Conservation (phyloP, 495 filamentous ascomycete genomes). For the Trichoderma erinaceum region DNA sequence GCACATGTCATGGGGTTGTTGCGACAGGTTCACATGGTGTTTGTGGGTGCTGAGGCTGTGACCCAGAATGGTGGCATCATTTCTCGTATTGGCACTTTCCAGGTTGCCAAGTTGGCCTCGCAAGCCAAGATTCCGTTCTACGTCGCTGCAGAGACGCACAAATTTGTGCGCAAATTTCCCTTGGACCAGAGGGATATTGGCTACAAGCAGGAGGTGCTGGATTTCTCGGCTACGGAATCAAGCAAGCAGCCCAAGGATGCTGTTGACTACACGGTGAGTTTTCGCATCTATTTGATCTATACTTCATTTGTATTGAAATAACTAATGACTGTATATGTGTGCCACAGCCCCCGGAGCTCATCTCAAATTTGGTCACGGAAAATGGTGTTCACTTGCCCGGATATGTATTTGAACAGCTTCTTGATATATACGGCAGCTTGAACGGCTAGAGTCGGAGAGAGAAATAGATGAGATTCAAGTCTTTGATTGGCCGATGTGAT, state of each 20-base stretch:
- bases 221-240: conserved; percentile 26
- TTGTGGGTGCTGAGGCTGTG: conserved; percentile 91
- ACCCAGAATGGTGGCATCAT: conserved; percentile 92
- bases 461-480: background rate
- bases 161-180: conserved; percentile 32
- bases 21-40: conserved; percentile 64
- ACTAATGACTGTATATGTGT: too few relatives aligned
- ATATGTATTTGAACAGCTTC: conserved; percentile 9
- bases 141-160: conserved; percentile 91
- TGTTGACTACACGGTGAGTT: conserved; percentile 76
- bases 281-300: background rate
- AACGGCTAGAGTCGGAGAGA: background rate
- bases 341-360: conserved; percentile 1
- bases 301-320: background rate
- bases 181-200: conserved; percentile 29
- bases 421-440: conserved; percentile 17
- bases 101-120: conserved; percentile 78
- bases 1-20: conserved; percentile 60
- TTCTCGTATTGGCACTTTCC: conserved; percentile 82
- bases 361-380: conserved; percentile 15
- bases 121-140: conserved; percentile 75
- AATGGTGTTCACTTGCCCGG: conserved; percentile 12
- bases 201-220: conserved; percentile 24
- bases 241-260: conserved; percentile 33
- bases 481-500: background rate